These are phyloP conservation scores for Hypoxylon cercidicola DNA, from an alignment of 495 filamentous ascomycete genomes.

Conservation along the genomic window DNA sequence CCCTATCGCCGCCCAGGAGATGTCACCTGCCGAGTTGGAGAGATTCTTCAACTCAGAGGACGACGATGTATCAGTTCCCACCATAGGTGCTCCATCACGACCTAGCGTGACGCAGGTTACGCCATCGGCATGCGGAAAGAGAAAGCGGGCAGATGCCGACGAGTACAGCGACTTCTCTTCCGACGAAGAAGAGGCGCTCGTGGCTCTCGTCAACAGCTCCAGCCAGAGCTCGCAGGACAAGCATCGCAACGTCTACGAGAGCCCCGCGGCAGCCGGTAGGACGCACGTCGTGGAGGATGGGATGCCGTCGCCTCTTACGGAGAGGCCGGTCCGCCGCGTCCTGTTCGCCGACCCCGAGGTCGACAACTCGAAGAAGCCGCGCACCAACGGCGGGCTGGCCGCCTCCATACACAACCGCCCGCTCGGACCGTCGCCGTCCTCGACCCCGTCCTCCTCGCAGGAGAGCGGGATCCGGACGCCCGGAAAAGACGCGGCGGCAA, in stretches of 20 bases:
- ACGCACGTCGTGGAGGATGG: conserved; percentile 24
- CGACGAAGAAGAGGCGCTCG: conserved; percentile 37
- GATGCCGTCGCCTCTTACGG: conserved; percentile 43
- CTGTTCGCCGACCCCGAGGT: conserved; percentile 30
- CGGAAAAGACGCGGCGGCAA: conserved; percentile 3
- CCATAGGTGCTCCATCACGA: background rate
- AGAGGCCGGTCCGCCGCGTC: conserved; percentile 35
- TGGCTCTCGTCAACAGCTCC: conserved; percentile 25
- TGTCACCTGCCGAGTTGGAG: conserved; percentile 12
- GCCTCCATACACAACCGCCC: conserved; percentile 6
- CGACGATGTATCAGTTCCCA: conserved; percentile 17
- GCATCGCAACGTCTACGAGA: conserved; percentile 22
- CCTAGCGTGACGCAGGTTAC: conserved; percentile 5
- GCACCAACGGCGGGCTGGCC: conserved; percentile 2
- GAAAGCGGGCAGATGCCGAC: conserved; percentile 32
- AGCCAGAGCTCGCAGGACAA: conserved; percentile 15
- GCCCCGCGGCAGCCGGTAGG: conserved; percentile 17
- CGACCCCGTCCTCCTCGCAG: conserved; percentile 19
- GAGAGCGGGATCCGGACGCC: background rate
- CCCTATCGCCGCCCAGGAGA: conserved; percentile 2
- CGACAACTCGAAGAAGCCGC: conserved; percentile 22
- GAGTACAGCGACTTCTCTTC: conserved; percentile 41
- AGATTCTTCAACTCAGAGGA: conserved; percentile 30
- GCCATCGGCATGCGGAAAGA: conserved; percentile 22
- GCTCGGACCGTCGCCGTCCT: background rate